These are phyloP conservation scores for Pythium grandisporangium DNA, from an alignment of 352 stramenopile species.

Conservation along the genomic window DNA sequence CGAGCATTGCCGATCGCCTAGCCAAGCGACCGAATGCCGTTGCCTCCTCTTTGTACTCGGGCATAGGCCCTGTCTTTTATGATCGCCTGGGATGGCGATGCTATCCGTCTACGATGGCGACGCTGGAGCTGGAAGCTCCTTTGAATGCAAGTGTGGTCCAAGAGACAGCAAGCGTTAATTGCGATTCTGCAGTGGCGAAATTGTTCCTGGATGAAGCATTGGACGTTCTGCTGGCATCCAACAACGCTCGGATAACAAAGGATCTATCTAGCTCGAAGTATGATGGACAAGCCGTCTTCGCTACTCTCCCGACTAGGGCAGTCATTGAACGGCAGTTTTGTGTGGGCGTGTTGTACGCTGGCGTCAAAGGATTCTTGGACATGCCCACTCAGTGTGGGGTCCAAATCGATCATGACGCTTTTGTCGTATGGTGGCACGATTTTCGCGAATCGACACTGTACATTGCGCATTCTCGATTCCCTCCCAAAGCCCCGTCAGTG, in stretches of 20 bases:
- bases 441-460: conserved; percentile 41
- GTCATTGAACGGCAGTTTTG: conserved; percentile 64
- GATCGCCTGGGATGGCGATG: conserved; percentile 41
- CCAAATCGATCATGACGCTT: conserved; percentile 22
- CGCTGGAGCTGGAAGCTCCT: conserved; percentile 10
- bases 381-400: conserved; percentile 32
- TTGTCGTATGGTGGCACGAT: conserved; percentile 55
- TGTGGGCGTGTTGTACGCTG: conserved; percentile 40
- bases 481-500: conserved; percentile 5
- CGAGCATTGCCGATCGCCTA: conserved; percentile 25
- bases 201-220: conserved; percentile 28
- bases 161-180: too few species aligned
- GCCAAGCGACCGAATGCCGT: conserved; percentile 16
- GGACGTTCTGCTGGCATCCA: conserved; percentile 21
- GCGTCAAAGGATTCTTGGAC: conserved; percentile 16
- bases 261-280: conserved; percentile 16
- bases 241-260: conserved; percentile 19
- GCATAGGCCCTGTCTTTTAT: conserved; percentile 54
- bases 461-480: conserved; percentile 26
- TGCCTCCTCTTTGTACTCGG: conserved; percentile 50
- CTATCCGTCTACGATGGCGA: conserved; percentile 30
- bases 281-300: conserved; percentile 26
- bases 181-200: too few species aligned
- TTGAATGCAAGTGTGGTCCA: neutral
- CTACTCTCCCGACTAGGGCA: conserved; percentile 28